Evolutionary conservation across 768 basidiomycete genomes (phyloP).

Genomic region (Sistotremastrum suecicum): DNA sequence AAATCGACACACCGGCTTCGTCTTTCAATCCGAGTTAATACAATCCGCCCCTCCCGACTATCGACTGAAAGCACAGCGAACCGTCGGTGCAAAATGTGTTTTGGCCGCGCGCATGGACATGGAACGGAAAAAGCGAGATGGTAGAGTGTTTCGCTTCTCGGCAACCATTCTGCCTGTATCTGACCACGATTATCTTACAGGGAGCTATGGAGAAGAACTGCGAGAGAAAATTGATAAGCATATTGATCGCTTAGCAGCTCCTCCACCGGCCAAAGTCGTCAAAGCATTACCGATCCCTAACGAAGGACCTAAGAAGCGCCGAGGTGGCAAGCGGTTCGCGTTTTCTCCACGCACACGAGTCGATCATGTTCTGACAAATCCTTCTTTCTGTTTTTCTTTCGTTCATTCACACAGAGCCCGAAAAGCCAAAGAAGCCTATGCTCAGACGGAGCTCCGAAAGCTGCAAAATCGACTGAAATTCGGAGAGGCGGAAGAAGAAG

Average conservation of each 20-base stretch:
- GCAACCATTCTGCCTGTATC: not conserved
- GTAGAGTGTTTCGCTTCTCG: conserved; percentile 24
- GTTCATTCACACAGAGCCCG: conserved; percentile 46
- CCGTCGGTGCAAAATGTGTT: conserved; percentile 83
- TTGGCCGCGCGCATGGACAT: conserved; percentile 89
- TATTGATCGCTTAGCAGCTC: conserved; percentile 82
- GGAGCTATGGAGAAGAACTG: conserved; percentile 66
- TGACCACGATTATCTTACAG: conserved; percentile 18
- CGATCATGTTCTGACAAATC: conserved; percentile 1
- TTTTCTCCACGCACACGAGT: not conserved
- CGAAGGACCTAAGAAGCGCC: conserved; percentile 89
- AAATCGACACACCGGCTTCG: conserved; percentile 88
- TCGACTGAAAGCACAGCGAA: conserved; percentile 83
- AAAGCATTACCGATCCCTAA: conserved; percentile 92
- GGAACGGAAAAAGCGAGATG: conserved; percentile 71
- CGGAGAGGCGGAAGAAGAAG: conserved; percentile 90
- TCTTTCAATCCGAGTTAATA: conserved; percentile 87
- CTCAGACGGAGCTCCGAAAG: conserved; percentile 92
- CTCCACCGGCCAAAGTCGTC: conserved; percentile 83
- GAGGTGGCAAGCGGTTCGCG: conserved; percentile 74
- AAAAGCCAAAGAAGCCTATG: conserved; percentile 97
- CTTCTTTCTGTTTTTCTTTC: conserved; percentile 1
- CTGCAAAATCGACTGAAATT: conserved; percentile 95
- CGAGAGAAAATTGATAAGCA: conserved; percentile 87
- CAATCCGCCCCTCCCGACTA: conserved; percentile 79